Evolutionary conservation across 306 rosid species (phyloP).

Genomic region (Benincasa hispida): DNA sequence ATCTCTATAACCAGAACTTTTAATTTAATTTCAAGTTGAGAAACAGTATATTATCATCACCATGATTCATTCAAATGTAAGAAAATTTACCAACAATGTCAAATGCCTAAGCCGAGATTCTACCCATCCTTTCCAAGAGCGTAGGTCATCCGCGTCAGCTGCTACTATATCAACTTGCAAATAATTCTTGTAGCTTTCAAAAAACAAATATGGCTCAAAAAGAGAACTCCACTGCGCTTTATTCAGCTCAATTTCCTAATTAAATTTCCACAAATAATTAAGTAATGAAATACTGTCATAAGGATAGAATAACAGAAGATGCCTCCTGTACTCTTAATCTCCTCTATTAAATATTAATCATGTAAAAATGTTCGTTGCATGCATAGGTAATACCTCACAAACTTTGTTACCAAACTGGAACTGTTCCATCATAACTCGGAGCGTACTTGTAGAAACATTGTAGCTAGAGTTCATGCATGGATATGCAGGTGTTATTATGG

Average conservation of each 20-base stretch:
- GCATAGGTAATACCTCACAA: constrained; percentile 44
- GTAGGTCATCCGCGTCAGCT: constrained; percentile 66
- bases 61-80: neutral
- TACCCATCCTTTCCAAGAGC: constrained; percentile 94
- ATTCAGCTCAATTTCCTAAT: constrained; percentile 79
- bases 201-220: constrained; percentile 71
- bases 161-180: constrained; percentile 87
- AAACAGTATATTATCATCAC: neutral
- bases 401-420: constrained; percentile 60
- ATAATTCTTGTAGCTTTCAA: constrained; percentile 88
- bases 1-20: constrained; percentile 26
- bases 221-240: constrained; percentile 82
- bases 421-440: constrained; percentile 93
- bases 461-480: constrained; percentile 99
- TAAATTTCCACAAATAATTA: neutral
- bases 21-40: neutral
- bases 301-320: neutral
- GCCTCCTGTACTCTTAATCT: neutral
- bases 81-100: constrained; percentile 51
- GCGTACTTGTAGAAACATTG: constrained; percentile 89
- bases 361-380: neutral
- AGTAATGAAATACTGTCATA: neutral
- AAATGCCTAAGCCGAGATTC: constrained; percentile 87
- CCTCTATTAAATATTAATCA: neutral
- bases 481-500: constrained; percentile 95